Evolutionary conservation across 306 rosid genomes (phyloP).

Genomic region (Cicer bijugum): DNA sequence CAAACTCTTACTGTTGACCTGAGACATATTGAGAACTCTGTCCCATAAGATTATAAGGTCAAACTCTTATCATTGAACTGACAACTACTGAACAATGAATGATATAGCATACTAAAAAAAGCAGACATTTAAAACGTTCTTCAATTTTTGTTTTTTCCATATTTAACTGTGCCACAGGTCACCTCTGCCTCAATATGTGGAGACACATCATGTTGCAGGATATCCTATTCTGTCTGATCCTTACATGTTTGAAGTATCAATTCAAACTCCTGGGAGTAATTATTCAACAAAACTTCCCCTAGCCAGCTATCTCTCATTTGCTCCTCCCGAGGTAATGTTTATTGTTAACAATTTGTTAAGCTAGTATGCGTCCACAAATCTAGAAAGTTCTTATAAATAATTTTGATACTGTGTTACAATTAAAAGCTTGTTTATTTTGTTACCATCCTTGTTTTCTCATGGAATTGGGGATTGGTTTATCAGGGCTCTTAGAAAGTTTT

Average conservation of each 20-base stretch:
- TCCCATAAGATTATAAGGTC: no score
- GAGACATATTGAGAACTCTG: no score
- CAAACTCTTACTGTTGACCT: no score
- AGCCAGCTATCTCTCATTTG: constrained; percentile 77
- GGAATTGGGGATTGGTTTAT: not conserved
- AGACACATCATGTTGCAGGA: constrained; percentile 68
- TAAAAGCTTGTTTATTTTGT: not conserved
- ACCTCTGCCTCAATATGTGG: constrained; percentile 65
- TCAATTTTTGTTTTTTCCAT: constrained; percentile 30
- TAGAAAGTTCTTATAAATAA: not conserved
- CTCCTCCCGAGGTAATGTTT: constrained; percentile 91
- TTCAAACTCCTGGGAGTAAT: constrained; percentile 69
- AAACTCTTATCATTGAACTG: no score
- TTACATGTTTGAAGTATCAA: constrained; percentile 50
- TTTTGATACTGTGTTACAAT: not conserved
- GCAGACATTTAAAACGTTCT: constrained; percentile 21
- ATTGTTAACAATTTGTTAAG: constrained; percentile 23
- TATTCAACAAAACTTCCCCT: constrained; percentile 58
- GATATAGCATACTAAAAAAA: not conserved
- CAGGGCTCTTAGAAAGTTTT: not conserved
- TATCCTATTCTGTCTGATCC: constrained; percentile 78
- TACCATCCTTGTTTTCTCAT: not conserved
- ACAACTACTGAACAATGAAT: no score
- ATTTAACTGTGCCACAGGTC: constrained; percentile 55
- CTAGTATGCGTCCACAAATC: constrained; percentile 32